A percentile compares a stretch with the other conserved stretches of the same genome.
Conservation (phyloP, 2,329 filamentous ascomycete species). For the Sphaerulina vaccinii region DNA sequence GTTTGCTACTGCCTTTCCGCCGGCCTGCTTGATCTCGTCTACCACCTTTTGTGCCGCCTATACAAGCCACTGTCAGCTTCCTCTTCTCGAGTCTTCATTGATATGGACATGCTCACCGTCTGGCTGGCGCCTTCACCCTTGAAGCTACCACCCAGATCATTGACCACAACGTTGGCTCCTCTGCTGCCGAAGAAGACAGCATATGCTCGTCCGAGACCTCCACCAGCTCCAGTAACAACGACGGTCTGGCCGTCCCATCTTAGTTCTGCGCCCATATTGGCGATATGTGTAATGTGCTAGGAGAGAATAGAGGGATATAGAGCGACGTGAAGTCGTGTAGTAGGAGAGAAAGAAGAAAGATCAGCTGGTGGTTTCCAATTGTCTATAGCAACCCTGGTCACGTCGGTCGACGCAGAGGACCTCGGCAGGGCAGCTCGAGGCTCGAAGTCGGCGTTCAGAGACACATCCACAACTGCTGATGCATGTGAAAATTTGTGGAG, state of each 20-base stretch:
- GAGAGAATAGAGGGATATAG: conserved; percentile 4
- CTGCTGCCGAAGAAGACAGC: conserved; percentile 86
- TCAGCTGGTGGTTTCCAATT: conserved; percentile 5
- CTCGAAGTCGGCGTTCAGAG: neutral
- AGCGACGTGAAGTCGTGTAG: conserved; percentile 8
- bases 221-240: conserved; percentile 82
- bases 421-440: conserved; percentile 1
- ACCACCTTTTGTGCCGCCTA: conserved; percentile 82
- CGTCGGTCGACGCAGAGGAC: neutral
- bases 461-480: neutral
- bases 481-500: neutral
- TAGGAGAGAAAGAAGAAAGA: conserved; percentile 1
- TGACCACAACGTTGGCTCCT: conserved; percentile 93
- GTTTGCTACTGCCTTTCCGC: conserved; percentile 95
- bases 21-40: conserved; percentile 77
- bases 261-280: conserved; percentile 63
- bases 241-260: conserved; percentile 87
- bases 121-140: conserved; percentile 90
- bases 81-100: neutral
- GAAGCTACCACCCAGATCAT: conserved; percentile 90
- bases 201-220: conserved; percentile 78
- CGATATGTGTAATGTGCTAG: conserved; percentile 11
- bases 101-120: conserved; percentile 33
- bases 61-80: conserved; percentile 12
- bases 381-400: conserved; percentile 7